Conservation (phyloP, 805 yeast species). For the Sugiyamaella lignohabitans region DNA sequence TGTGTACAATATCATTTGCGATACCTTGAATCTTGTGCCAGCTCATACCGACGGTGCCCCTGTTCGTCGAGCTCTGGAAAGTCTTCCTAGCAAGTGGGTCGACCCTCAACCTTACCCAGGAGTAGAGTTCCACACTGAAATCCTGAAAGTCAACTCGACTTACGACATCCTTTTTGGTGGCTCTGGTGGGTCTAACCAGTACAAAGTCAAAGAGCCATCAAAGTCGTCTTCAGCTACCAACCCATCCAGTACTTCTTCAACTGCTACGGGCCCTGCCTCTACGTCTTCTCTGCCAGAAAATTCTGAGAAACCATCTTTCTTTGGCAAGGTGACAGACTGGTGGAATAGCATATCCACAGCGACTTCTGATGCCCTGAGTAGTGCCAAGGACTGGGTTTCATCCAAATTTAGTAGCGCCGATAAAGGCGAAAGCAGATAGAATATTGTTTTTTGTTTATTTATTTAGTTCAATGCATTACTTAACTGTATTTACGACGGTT, state of each 20-base stretch:
- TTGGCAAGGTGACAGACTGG: neutral
- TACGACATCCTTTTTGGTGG: constrained; percentile 23
- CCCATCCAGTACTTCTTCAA: neutral
- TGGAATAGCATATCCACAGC: neutral
- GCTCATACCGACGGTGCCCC: constrained; percentile 53
- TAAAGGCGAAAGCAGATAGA: neutral
- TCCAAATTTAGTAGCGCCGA: neutral
- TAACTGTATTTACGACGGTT: neutral
- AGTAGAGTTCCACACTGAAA: constrained; percentile 23
- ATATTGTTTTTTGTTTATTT: constrained; percentile 1
- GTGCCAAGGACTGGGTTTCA: constrained; percentile 13
- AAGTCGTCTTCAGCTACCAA: neutral
- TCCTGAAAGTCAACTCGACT: constrained; percentile 27
- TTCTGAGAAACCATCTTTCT: neutral
- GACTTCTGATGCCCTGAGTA: constrained; percentile 9
- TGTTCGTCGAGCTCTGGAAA: constrained; percentile 18
- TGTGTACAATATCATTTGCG: constrained; percentile 69
- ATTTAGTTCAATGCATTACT: neutral
- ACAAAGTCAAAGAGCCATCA: neutral
- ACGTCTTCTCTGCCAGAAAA: constrained; percentile 1
- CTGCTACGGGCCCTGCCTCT: neutral
- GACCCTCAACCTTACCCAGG: constrained; percentile 31
- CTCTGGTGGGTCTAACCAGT: neutral
- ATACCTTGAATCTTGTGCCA: constrained; percentile 47
- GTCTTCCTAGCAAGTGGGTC: constrained; percentile 24